Evolutionary conservation across 2,329 filamentous ascomycete species (phyloP).

Genomic region (Diaporthe humulicola): DNA sequence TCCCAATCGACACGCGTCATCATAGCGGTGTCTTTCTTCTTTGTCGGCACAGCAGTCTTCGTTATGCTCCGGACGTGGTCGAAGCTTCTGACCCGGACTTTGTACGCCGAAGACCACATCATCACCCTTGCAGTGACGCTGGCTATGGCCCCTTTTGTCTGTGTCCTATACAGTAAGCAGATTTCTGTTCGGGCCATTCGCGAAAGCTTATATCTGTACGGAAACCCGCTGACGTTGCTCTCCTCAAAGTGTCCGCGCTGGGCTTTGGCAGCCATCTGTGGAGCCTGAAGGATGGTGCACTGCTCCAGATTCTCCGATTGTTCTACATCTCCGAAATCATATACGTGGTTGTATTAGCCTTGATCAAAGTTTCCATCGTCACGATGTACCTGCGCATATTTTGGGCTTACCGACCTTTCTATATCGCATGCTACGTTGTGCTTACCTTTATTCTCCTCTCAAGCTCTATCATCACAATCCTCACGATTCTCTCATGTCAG

Average conservation of each 20-base stretch:
- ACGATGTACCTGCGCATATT: slow-evolving; percentile 40
- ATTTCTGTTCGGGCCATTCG: background rate
- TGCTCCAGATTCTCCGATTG: slow-evolving; percentile 30
- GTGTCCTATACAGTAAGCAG: slow-evolving; percentile 32
- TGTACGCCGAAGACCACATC: slow-evolving; percentile 35
- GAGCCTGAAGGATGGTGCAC: slow-evolving; percentile 36
- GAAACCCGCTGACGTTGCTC: background rate
- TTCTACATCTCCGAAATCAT: slow-evolving; percentile 40
- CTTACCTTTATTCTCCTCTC: slow-evolving; percentile 37
- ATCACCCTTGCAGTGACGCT: slow-evolving; percentile 28
- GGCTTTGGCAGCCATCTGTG: slow-evolving; percentile 39
- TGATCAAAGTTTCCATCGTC: slow-evolving; percentile 38
- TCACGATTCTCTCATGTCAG: slow-evolving; percentile 40
- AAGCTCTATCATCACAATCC: slow-evolving; percentile 27
- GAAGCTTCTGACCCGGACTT: slow-evolving; percentile 30
- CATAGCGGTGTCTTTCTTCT: slow-evolving; percentile 30
- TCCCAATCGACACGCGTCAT: slow-evolving; percentile 28
- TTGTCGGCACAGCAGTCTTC: background rate
- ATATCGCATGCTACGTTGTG: slow-evolving; percentile 31
- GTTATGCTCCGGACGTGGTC: slow-evolving; percentile 27
- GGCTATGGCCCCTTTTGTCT: slow-evolving; percentile 11
- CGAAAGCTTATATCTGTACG: background rate
- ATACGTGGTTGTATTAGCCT: slow-evolving; percentile 37
- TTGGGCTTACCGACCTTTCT: slow-evolving; percentile 33
- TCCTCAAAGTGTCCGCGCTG: slow-evolving; percentile 26